These are phyloP conservation scores for Starmerella davenportii DNA, from an alignment of 805 yeast species.

Conservation along the genomic window DNA sequence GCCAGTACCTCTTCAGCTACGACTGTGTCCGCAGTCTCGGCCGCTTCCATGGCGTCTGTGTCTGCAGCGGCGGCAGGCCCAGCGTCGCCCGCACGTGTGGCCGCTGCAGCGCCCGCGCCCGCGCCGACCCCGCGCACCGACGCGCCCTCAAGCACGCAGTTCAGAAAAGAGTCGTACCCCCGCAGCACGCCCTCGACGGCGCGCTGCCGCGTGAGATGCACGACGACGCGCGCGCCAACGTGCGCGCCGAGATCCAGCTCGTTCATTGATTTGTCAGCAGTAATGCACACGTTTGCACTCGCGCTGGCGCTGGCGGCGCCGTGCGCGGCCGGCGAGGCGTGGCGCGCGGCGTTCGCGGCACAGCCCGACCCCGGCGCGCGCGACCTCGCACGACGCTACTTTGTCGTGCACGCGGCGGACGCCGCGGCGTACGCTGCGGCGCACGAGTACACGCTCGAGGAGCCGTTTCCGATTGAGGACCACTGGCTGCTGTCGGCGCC, in stretches of 20 bases:
- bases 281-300: not conserved
- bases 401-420: conserved; percentile 13
- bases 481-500: conserved; percentile 17
- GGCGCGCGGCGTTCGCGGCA: conserved; percentile 12
- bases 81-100: no score
- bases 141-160: conserved; percentile 49
- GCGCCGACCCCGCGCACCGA: no score
- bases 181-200: conserved; percentile 61
- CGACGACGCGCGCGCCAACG: conserved; percentile 54
- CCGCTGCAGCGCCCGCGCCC: no score
- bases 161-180: conserved; percentile 70
- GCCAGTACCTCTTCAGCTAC: no score
- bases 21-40: no score
- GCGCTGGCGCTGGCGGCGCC: not conserved
- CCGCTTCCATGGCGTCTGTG: no score
- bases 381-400: conserved; percentile 9
- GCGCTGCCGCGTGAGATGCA: conserved; percentile 65
- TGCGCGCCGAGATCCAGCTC: conserved; percentile 34
- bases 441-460: conserved; percentile 13
- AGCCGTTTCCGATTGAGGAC: conserved; percentile 17
- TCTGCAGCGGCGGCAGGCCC: no score
- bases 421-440: conserved; percentile 5
- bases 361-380: conserved; percentile 15
- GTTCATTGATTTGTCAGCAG: conserved; percentile 2
- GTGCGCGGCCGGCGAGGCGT: not conserved